These are phyloP conservation scores for Sporothrix luriei DNA, from an alignment of 2,329 filamentous ascomycete species.

Conservation along the genomic window DNA sequence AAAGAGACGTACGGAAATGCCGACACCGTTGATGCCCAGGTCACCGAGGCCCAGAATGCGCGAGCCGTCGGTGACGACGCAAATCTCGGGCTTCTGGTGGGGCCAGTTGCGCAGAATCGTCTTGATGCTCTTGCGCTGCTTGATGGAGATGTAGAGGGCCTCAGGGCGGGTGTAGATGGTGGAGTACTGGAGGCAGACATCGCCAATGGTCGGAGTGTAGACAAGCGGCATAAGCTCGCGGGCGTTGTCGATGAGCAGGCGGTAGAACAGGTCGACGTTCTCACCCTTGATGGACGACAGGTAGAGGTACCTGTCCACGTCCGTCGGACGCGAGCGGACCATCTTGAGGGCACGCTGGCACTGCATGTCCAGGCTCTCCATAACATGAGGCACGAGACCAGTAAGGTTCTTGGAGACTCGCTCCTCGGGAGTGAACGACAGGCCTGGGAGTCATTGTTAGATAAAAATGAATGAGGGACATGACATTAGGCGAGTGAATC, in stretches of 20 bases:
- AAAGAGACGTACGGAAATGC: constrained; percentile 74
- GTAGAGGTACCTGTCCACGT: constrained; percentile 83
- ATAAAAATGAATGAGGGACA: not conserved
- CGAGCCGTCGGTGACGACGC: constrained; percentile 93
- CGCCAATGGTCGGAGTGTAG: constrained; percentile 89
- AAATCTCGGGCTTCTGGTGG: constrained; percentile 85
- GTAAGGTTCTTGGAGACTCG: constrained; percentile 66
- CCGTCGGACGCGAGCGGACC: constrained; percentile 68
- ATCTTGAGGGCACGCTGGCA: constrained; percentile 71
- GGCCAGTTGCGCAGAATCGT: constrained; percentile 94
- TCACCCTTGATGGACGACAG: constrained; percentile 73
- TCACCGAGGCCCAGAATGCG: constrained; percentile 91
- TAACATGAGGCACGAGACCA: constrained; percentile 65
- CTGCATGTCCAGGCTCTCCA: constrained; percentile 63
- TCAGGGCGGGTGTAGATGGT: constrained; percentile 94
- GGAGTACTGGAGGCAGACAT: constrained; percentile 95
- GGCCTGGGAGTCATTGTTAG: constrained; percentile 48
- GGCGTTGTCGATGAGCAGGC: constrained; percentile 73
- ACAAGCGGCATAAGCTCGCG: constrained; percentile 80
- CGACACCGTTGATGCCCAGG: constrained; percentile 94
- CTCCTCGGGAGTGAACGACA: constrained; percentile 66
- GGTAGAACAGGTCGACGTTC: constrained; percentile 81
- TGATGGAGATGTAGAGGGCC: constrained; percentile 93
- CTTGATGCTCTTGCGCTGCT: constrained; percentile 86
- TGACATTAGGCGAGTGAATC: not conserved